Evolutionary conservation across 202 grass and related monocot species (phyloP), one percentile per base, ranked within the genome.

Genomic region (Hordeum pubiflorum): DNA sequence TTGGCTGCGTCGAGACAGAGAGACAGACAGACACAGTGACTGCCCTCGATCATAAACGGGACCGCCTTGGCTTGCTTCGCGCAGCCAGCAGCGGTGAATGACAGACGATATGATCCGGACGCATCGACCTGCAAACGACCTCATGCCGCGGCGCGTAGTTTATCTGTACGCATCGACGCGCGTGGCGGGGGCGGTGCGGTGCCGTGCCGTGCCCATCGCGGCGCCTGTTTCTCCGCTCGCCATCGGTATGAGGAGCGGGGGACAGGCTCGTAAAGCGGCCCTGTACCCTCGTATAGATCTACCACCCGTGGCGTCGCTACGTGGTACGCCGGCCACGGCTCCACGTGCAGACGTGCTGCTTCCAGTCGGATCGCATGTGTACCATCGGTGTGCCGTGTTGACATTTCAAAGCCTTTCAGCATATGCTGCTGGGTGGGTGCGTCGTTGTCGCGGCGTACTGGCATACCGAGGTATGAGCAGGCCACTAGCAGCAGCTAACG

Each of bases 181-280:
- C 24, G 20, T 57, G 14, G 40, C 10, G 38, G 11, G 9, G 5
- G 56, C 21, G 5, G 58, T 76, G 79, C 26, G 12, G 2, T 26
- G 24, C 24, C 24, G 24, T 50, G 80, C 43, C 58, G 70, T 55
- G 44, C 59, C 80, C 58, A 40, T 74, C 69, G 34, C 70, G 80
- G 58, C 24, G 33, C 27, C 13, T 14, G 15, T 54, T 40, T n/a
- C 48, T 54, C 48, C 48, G 48, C 48, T n/a, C 48, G 8, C 15
- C 48, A 1, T 29, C 27, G 27, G 27, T 29, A 2, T 29, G 27
- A 29, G 43, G 40, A 43, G 40, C 46, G 46, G 46, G 46, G 46
- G 46, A 50, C 15, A 50, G 14, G 14, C 46, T 6, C 46, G 48
- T 7, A 17, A 48, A 48, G 24, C 6, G 13, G 4, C 4, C 2